Base-by-base conservation (phyloP, 1,284 basidiomycete genomes). In the Pseudozyma sp. region DNA sequence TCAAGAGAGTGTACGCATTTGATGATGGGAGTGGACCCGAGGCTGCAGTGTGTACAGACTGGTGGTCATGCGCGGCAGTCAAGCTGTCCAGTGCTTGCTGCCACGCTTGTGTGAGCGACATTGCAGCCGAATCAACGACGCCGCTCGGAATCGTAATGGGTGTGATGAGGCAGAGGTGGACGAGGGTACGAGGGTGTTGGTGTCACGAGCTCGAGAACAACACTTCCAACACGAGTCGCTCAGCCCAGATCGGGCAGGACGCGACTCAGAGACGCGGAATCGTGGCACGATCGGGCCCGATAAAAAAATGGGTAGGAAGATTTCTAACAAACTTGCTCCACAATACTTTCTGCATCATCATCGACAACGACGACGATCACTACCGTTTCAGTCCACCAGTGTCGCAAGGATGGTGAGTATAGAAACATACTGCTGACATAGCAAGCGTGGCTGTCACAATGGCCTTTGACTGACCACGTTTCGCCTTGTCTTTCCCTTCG, bases 61-160 rank as follows among this genome's bases (percentile, higher is more conserved):
- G 17, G 9, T 24, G 33, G 11, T 31, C 39, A 16, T 39, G 30
- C 4, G 5, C 35, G 34, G n/a, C 35, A 10, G 50, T 29, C 42
- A 70, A 47, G 31, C 49, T 56, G 7, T 57, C 51, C 31, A 65
- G 30, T 2, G 62, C 68, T n/a, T 61, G 61, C 46, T 65, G 33
- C 68, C 68, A 70, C 16, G 29, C 43, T n/a, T 53, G 45, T 5
- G 50, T 52, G 14, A 65, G 57, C 31, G 62, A 70, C 68, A 70
- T 70, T 13, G 33, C 29, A 11, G 6, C 17, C 9, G 17, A 16
- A 7, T 8, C 16, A 31, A 13, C 37, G 45, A 48, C 35, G 35
- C 8, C 10, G 35, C 14, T 37, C 7, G 11, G 14, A 29, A 5
- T 29, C 3, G 4, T 24, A 24, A 24, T 24, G 24, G 6, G 30